A percentile compares a stretch with the other conserved stretches of the same genome.
Conservation (phyloP, 768 basidiomycete genomes). For the Pluteus cervinus region DNA sequence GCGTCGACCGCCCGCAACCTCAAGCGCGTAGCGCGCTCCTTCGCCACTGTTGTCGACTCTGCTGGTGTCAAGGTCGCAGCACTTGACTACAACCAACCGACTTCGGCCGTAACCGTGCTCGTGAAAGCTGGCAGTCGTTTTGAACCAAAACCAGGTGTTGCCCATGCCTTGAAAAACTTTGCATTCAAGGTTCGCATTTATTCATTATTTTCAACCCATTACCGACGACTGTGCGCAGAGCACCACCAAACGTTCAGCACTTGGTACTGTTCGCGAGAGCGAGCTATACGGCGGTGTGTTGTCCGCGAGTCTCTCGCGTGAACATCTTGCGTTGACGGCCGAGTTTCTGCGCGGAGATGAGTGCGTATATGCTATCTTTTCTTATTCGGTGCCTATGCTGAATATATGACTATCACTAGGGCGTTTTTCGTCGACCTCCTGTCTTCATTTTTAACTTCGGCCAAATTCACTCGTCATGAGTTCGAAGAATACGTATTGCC, state of each 20-base stretch:
- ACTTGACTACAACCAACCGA: constrained; percentile 77
- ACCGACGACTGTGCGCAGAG: constrained; percentile 42
- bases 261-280: constrained; percentile 87
- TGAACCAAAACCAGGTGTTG: constrained; percentile 84
- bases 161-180: constrained; percentile 96
- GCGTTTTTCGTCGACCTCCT: constrained; percentile 88
- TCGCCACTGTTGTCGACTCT: constrained; percentile 78
- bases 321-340: constrained; percentile 89
- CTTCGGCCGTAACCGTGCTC: constrained; percentile 80
- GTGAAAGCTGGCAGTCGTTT: constrained; percentile 91
- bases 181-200: constrained; percentile 82
- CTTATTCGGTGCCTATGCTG: too few species aligned
- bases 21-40: constrained; percentile 60
- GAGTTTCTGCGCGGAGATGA: constrained; percentile 95
- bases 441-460: constrained; percentile 75
- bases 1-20: constrained; percentile 50
- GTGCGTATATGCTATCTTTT: constrained; percentile 51
- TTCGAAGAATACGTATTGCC: constrained; percentile 71
- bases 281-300: constrained; percentile 93
- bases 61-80: constrained; percentile 84
- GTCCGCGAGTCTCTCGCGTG: constrained; percentile 76
- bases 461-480: constrained; percentile 77
- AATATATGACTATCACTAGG: constrained; percentile 34
- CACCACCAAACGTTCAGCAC: constrained; percentile 77
- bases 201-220: constrained; percentile 1